Evolutionary conservation across 805 yeast genomes (phyloP), one percentile per base, ranked within the genome.

Genomic region (Cyberlindnera veronae): DNA sequence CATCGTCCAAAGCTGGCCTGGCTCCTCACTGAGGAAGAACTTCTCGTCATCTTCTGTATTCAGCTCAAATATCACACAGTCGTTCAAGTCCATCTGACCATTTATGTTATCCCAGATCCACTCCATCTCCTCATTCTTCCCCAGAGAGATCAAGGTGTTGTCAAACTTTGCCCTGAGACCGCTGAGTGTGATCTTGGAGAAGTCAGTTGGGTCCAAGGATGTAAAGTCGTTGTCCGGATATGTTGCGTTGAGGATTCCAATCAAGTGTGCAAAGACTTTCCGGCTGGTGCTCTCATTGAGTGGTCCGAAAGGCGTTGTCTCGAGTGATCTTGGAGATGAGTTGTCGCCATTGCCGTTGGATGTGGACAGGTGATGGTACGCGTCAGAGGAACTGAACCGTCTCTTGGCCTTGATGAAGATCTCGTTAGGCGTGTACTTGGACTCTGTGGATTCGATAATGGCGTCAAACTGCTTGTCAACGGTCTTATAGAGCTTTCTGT

Each of bases 141-240:
- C 85, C 37, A 82, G 61, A 2, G 84, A 79, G 41, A 83, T 72
- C 52, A 91, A 72, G 4, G 90, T 69, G 50, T 87, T 86, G 60
- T 89, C 88, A 55, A 93, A 81, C 39, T 80, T 76, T 22, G 80
- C 71, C 44, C 77, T 76, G 50, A 78, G 73, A 41, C 70, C 77
- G 58, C 60, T 66, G 48, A 54, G 62, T 38, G 61, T 76, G 12
- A 54, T 47, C n/a, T 85, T 75, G 29, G 69, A 64, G 61, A 84
- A 84, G 60, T 79, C 82, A 45, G 42, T 70, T 2, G 99, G 99
- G 56, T 86, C 88, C 46, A 93, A 74, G 19, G 83, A 75, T 11
- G 95, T 76, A 54, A 91, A 93, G 58, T 93, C 99, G 56, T 93
- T 96, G 60, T 93, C 99, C 1, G 99, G 98, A 58, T 86, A 91